Base-by-base conservation (phyloP, 768 basidiomycete genomes). In the Pleurotus citrinopileatus region DNA sequence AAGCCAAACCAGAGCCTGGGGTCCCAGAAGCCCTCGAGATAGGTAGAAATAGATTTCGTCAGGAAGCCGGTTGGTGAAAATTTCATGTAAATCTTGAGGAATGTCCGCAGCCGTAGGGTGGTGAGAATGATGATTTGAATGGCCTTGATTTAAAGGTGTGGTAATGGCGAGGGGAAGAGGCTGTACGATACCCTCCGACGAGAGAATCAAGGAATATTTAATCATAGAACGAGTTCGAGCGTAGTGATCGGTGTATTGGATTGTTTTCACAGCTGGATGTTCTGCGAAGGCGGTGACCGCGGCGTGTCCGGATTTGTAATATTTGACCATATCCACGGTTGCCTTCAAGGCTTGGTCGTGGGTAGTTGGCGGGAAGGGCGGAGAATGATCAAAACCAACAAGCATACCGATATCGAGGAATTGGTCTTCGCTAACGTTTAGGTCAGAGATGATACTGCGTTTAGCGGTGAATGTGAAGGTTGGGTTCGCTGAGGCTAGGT, bases 31-130 rank as follows among this genome's bases (percentile, higher is more conserved):
- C 4, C 97, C 96, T 15, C 94, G 87, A 34, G 94, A 97, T 59
- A 98, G 81, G 68, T 98, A 97, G 70, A 87, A 98, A 73, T 95
- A 98, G 55, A 98, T 80, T 67, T 98, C 94, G 67, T 98, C 97
- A 1, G 96, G 96, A 22, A 99, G 78, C 42, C 94, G 87, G 69
- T 91, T 76, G 8, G 94, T 95, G 73, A 98, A 98, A 57, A 98
- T 90, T 51, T 97, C 94, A 65, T 96, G 91, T 34, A 99, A 73
- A 70, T 98, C 96, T 45, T 72, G 68, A 2, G 97, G 97, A 54
- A 98, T 86, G 64, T 98, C 97, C 23, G 87, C 84, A 0, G 89
- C 83, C 0, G 91, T 92, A 37, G 88, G 82, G 56, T 87, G 84
- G 60, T 84, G 82, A 17, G 74, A 68, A 57, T 84, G 81, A 62